Percentiles rank a stretch among this genome's conserved stretches.
These are phyloP conservation scores for Paracamarosporium sp. DNA, from an alignment of 2,329 filamentous ascomycete genomes.

Conservation along the genomic window DNA sequence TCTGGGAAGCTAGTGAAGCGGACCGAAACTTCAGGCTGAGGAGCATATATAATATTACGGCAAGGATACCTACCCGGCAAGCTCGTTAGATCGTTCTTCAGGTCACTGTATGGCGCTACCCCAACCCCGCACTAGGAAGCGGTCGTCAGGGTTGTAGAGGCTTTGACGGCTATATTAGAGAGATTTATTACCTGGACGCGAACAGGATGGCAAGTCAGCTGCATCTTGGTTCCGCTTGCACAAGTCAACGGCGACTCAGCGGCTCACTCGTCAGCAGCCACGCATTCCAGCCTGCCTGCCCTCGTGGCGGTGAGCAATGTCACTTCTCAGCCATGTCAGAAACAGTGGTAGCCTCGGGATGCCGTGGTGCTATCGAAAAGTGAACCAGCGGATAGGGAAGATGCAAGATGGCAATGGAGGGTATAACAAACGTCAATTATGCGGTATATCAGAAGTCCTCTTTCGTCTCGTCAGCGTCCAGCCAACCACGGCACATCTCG, in stretches of 20 bases:
- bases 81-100: slow-evolving; percentile 1
- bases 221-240: neutral
- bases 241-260: neutral
- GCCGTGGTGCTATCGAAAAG: neutral
- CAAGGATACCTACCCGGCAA: slow-evolving; percentile 6
- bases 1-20: neutral
- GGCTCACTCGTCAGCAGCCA: slow-evolving; percentile 2
- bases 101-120: neutral
- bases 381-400: slow-evolving; percentile 7
- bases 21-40: slow-evolving; percentile 2
- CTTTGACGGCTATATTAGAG: neutral
- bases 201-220: slow-evolving; percentile 6
- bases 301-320: neutral
- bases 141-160: neutral
- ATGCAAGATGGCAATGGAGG: slow-evolving; percentile 27
- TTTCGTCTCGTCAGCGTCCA: slow-evolving; percentile 52
- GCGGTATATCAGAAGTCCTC: slow-evolving; percentile 34
- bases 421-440: slow-evolving; percentile 32
- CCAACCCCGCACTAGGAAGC: slow-evolving; percentile 5
- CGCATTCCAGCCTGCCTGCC: neutral
- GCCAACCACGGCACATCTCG: slow-evolving; percentile 79
- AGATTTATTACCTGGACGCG: slow-evolving; percentile 10
- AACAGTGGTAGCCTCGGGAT: neutral
- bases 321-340: slow-evolving; percentile 12
- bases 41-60: neutral